Evolutionary conservation across 768 basidiomycete genomes (phyloP).

Genomic region (Chiua virens): DNA sequence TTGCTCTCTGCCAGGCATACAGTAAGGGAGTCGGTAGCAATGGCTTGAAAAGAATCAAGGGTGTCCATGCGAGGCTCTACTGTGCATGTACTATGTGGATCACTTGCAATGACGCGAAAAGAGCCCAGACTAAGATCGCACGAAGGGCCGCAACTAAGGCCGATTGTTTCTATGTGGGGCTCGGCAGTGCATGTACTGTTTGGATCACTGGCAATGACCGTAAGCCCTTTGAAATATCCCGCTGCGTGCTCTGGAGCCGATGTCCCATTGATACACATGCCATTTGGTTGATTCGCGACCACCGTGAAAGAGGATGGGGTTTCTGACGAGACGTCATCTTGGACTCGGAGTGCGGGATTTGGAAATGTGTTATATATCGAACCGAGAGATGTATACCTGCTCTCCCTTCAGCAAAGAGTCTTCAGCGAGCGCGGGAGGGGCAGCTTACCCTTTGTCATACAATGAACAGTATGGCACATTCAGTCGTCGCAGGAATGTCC

Average conservation of each 20-base stretch:
- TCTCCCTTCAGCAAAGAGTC: neutral
- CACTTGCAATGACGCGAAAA: conserved; percentile 18
- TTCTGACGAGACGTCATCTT: conserved; percentile 7
- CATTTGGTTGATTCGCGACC: too few relatives aligned
- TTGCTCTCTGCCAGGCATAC: conserved; percentile 16
- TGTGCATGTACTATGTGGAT: conserved; percentile 17
- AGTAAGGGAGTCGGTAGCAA: conserved; percentile 22
- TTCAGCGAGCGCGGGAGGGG: neutral
- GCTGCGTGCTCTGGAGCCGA: neutral
- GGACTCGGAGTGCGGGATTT: conserved; percentile 72
- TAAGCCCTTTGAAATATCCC: conserved; percentile 7
- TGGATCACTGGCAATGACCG: conserved; percentile 20
- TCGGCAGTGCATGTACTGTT: conserved; percentile 18
- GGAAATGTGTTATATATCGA: conserved; percentile 94
- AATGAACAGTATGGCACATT: conserved; percentile 83
- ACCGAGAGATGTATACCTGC: conserved; percentile 95
- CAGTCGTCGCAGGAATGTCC: conserved; percentile 77
- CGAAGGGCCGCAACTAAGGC: neutral
- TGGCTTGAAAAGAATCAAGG: conserved; percentile 14
- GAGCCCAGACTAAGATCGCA: conserved; percentile 4
- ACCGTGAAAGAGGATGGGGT: conserved; percentile 20
- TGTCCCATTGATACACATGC: conserved; percentile 16
- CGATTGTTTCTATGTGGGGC: neutral
- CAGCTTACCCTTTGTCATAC: conserved; percentile 85
- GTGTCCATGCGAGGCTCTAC: conserved; percentile 10